These are phyloP conservation scores for Xylaria multiplex DNA, from an alignment of 2,329 filamentous ascomycete species.

Conservation along the genomic window DNA sequence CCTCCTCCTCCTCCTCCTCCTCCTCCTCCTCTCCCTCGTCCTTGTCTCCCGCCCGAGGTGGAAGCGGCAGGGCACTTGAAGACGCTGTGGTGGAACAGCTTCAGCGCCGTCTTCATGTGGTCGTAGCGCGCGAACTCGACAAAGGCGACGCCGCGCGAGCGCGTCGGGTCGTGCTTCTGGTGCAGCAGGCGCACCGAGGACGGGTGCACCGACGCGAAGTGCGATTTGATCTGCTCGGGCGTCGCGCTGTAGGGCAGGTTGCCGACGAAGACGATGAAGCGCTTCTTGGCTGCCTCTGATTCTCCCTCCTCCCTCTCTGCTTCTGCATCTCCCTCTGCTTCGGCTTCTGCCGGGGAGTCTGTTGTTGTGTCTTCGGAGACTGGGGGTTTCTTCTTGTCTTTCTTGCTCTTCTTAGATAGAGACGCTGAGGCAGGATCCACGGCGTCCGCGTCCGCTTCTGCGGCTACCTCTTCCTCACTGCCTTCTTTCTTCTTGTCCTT, in stretches of 20 bases:
- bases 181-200: constrained; percentile 77
- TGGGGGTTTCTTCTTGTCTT: constrained; percentile 44
- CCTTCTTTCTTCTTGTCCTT: constrained; percentile 36
- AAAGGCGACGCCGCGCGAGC: constrained; percentile 83
- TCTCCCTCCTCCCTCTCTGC: constrained; percentile 25
- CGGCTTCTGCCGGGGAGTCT: constrained; percentile 38
- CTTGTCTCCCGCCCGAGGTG: constrained; percentile 2
- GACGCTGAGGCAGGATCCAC: not conserved
- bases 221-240: constrained; percentile 71
- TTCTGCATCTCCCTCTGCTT: not conserved
- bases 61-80: constrained; percentile 64
- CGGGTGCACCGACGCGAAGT: constrained; percentile 82
- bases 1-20: not conserved
- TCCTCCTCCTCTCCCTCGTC: not conserved
- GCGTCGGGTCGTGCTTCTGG: constrained; percentile 68
- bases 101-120: constrained; percentile 91
- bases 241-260: constrained; percentile 91
- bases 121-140: constrained; percentile 88
- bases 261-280: constrained; percentile 85
- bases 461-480: constrained; percentile 41
- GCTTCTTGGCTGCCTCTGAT: constrained; percentile 51
- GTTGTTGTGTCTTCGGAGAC: constrained; percentile 21
- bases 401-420: constrained; percentile 11
- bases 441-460: constrained; percentile 25
- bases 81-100: constrained; percentile 86